Conservation (phyloP, 202 grass and related monocot genomes). For the Brachypodium distachyon region DNA sequence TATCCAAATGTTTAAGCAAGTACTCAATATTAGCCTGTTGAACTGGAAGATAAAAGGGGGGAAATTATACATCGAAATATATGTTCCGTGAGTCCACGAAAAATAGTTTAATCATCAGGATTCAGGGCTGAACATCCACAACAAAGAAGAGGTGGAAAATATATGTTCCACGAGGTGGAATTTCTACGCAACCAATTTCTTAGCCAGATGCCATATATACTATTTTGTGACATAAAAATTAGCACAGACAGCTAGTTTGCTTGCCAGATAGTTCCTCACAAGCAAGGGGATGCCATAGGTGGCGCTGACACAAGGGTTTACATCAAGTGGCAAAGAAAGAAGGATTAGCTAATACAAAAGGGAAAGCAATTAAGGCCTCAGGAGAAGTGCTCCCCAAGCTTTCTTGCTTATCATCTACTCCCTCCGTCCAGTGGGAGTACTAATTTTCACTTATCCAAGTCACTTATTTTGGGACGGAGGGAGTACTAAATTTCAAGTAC, state of each 20-base stretch:
- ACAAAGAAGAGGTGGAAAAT: too few relatives aligned
- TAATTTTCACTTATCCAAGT: too few relatives aligned
- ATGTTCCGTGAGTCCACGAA: background rate
- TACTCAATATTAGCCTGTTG: background rate
- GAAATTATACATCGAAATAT: background rate
- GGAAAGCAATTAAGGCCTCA: background rate
- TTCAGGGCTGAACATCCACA: background rate
- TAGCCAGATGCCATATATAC: background rate
- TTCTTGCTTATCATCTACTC: background rate
- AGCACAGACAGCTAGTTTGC: background rate
- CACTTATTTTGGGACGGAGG: too few relatives aligned
- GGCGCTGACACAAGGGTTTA: too few relatives aligned
- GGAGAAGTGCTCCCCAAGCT: slow-evolving; percentile 3
- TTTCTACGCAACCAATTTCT: background rate
- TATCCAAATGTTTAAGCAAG: background rate
- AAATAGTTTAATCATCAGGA: background rate
- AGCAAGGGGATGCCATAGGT: background rate
- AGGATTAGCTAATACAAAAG: background rate
- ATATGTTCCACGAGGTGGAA: background rate
- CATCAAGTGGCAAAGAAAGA: background rate
- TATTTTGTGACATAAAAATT: background rate
- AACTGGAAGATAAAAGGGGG: background rate
- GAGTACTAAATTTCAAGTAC: background rate
- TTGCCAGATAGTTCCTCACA: background rate
- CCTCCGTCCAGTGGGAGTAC: too few relatives aligned